phyloP scores from a whole-genome alignment of 2,329 filamentous ascomycete genomes.

The Diplodia mutila region DNA sequence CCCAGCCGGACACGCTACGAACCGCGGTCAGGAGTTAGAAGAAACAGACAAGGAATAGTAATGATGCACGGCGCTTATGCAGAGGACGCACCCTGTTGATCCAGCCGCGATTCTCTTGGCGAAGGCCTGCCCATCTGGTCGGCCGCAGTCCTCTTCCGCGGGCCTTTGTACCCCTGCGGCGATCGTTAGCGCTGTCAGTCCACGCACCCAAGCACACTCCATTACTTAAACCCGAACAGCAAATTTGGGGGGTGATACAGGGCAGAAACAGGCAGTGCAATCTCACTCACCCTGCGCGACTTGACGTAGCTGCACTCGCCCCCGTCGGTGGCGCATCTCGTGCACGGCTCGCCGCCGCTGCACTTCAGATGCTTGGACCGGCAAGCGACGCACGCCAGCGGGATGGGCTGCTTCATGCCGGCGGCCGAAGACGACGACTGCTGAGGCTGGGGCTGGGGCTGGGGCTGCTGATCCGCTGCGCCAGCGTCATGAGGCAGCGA shows the following conservation, averaged over 20 bases:
- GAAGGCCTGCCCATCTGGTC: constrained; percentile 4
- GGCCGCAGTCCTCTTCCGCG: constrained; percentile 20
- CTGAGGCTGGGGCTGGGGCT: background rate
- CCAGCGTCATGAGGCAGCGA: background rate
- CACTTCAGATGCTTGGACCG: constrained; percentile 58
- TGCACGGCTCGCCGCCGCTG: constrained; percentile 54
- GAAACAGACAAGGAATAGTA: background rate
- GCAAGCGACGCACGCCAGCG: constrained; percentile 57
- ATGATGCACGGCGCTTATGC: background rate
- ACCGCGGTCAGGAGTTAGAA: background rate
- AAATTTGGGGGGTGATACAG: constrained; percentile 26
- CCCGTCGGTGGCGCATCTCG: constrained; percentile 51
- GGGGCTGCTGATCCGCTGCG: background rate
- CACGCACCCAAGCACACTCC: constrained; percentile 1
- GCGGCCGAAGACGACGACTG: background rate
- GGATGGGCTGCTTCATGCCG: constrained; percentile 36
- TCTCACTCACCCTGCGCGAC: constrained; percentile 48
- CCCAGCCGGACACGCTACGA: background rate
- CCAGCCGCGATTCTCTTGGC: background rate
- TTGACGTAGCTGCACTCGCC: constrained; percentile 54
- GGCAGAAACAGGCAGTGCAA: background rate
- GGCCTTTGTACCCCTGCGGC: constrained; percentile 23
- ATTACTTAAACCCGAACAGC: constrained; percentile 32
- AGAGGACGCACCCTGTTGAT: background rate
- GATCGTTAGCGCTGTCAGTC: constrained; percentile 14